Base-by-base conservation (phyloP, 129 eudicot species). In the Chrysanthemum seticuspe region DNA sequence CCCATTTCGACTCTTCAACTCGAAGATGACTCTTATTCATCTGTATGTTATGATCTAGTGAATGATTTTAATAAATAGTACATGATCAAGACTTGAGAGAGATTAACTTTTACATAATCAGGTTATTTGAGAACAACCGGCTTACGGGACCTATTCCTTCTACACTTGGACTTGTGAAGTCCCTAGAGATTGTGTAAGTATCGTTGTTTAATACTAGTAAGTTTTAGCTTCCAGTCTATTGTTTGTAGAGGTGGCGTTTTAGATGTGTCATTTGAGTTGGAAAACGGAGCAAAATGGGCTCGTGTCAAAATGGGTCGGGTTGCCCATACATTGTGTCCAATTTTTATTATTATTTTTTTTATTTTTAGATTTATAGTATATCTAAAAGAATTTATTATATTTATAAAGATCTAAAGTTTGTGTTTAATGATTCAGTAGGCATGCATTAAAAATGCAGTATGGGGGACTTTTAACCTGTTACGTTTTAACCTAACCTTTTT, bases 21-120 rank as follows among this genome's bases (percentile, higher is more conserved):
- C 88, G n/a, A 69, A 82, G 23, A 58, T 86, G 96, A 67, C 66
- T 49, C 83, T 89, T 56, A 49, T 64, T 29, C 96, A 89, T 78
- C 73, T 86, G 96, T 89, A 86, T 72, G 96, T 73, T 14, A 56
- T 14, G 5, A 29, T 36, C 13, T 36, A 62, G 63, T 21, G 51
- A 50, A 16, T 19, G 11, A 61, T 49, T 3, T 48, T 7, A 11
- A 19, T 1, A 25, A 67, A 12, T 13, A 12, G 14, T 55, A 23
- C 53, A 21, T 52, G 5, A 54, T 55, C 15, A 19, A 5, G 8
- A 36, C 8, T 36, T 36, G 44, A 10, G 31, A 65, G 15, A 58
- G 2, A 31, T 47, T 11, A 68, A 16, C 70, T 29, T 49, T 49
- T 76, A 6, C 19, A 49, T 75, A 58, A 36, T 36, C 82, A 80